Percentiles rank a stretch among this genome's conserved stretches.
Conservation (phyloP, 2,329 filamentous ascomycete genomes). For the Pseudocercospora musae region DNA sequence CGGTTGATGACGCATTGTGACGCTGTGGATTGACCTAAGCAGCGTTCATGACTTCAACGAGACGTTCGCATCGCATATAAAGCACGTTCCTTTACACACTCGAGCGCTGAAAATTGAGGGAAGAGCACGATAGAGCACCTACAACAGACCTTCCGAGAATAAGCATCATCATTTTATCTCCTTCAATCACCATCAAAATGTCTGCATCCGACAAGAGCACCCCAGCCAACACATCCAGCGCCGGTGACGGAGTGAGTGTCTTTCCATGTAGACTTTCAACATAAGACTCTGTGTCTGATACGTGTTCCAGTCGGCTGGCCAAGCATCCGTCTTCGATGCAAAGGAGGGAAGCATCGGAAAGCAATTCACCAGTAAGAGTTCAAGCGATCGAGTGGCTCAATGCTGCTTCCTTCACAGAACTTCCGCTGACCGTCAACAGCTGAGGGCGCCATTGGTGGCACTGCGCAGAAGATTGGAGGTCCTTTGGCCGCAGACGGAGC, state of each 20-base stretch:
- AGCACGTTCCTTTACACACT: neutral
- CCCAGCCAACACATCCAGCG: neutral
- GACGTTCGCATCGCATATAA: neutral
- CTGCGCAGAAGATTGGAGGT: conserved; percentile 5
- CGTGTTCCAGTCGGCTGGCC: neutral
- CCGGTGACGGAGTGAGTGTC: neutral
- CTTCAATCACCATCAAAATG: neutral
- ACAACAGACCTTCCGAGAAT: neutral
- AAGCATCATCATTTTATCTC: neutral
- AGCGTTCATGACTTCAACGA: neutral
- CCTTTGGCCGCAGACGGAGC: conserved; percentile 9
- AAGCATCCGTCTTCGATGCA: neutral
- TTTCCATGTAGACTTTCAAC: neutral
- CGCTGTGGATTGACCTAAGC: neutral
- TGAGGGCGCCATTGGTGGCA: conserved; percentile 2
- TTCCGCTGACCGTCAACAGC: too few species aligned
- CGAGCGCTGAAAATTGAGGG: neutral
- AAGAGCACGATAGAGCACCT: neutral
- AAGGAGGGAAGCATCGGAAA: neutral
- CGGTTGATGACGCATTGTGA: neutral
- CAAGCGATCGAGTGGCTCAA: too few species aligned
- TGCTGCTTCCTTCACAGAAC: too few species aligned
- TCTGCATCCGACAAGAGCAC: conserved; percentile 1
- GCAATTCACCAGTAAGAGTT: neutral
- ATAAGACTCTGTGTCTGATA: too few species aligned